These are phyloP conservation scores for Aureobasidium zeae DNA, from an alignment of 2,329 filamentous ascomycete genomes.

Conservation along the genomic window DNA sequence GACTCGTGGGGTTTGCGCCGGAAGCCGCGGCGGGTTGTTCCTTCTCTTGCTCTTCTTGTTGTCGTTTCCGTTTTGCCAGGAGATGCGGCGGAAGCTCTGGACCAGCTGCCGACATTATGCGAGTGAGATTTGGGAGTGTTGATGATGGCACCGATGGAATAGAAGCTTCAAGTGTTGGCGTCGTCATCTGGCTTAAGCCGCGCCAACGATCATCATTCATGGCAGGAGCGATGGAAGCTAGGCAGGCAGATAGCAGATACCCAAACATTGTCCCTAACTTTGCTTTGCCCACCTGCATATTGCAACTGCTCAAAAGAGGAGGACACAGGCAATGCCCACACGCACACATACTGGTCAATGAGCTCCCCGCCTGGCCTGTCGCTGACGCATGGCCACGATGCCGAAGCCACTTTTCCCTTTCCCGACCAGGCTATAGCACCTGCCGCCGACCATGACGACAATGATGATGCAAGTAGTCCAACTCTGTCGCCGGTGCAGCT, in stretches of 20 bases:
- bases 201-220: too few relatives aligned
- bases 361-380: conserved; percentile 15
- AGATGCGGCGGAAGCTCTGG: conserved; percentile 61
- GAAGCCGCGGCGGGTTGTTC: conserved; percentile 30
- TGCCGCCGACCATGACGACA: background rate
- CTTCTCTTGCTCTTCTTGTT: conserved; percentile 34
- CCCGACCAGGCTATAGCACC: background rate
- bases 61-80: conserved; percentile 42
- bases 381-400: conserved; percentile 10
- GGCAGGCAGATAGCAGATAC: too few relatives aligned
- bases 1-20: conserved; percentile 33
- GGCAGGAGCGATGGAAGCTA: too few relatives aligned
- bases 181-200: too few relatives aligned
- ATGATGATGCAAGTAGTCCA: too few relatives aligned
- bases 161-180: too few relatives aligned
- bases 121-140: conserved; percentile 10
- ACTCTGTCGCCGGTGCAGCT: too few relatives aligned
- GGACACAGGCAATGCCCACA: conserved; percentile 3
- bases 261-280: too few relatives aligned
- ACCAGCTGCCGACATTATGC: conserved; percentile 57
- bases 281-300: background rate
- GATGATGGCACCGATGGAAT: too few relatives aligned
- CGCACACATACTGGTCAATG: conserved; percentile 14
- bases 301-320: background rate
- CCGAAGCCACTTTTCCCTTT: background rate